These are phyloP conservation scores for Termitomyces sp. DNA, from an alignment of 768 basidiomycete species.

Conservation along the genomic window DNA sequence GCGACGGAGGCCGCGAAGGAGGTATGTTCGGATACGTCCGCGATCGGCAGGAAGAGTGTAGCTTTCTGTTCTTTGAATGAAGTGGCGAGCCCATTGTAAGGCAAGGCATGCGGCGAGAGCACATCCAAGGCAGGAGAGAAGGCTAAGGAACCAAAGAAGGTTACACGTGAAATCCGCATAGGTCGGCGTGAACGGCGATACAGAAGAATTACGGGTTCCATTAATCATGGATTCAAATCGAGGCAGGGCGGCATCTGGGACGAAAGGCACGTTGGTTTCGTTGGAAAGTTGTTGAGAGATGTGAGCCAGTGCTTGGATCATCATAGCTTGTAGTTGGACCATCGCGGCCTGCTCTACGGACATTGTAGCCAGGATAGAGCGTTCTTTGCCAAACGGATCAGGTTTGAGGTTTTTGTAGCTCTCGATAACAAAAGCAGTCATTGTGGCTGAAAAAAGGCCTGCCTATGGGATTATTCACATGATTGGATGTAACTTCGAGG, in stretches of 20 bases:
- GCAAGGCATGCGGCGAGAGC: conserved; percentile 22
- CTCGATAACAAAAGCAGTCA: conserved; percentile 20
- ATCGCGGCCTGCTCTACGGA: neutral
- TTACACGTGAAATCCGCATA: conserved; percentile 15
- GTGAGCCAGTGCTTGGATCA: neutral
- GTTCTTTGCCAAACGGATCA: conserved; percentile 1
- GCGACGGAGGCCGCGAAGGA: neutral
- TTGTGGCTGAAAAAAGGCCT: conserved; percentile 18
- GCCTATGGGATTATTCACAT: conserved; percentile 7
- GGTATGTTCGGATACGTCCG: conserved; percentile 5
- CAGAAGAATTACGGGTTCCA: neutral
- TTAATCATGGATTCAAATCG: neutral
- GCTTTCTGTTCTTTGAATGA: conserved; percentile 1
- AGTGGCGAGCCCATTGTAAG: conserved; percentile 11
- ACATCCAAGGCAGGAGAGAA: conserved; percentile 19
- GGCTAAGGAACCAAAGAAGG: conserved; percentile 20
- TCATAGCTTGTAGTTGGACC: neutral
- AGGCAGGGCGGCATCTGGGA: neutral
- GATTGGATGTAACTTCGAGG: neutral
- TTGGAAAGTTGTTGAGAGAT: neutral
- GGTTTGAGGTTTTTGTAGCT: conserved; percentile 15
- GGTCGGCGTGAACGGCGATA: conserved; percentile 6
- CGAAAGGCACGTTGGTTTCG: neutral
- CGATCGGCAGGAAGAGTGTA: conserved; percentile 1
- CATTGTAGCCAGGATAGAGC: neutral